These are phyloP conservation scores for Stemphylium lycopersici DNA, from an alignment of 2,329 filamentous ascomycete genomes.

Conservation along the genomic window DNA sequence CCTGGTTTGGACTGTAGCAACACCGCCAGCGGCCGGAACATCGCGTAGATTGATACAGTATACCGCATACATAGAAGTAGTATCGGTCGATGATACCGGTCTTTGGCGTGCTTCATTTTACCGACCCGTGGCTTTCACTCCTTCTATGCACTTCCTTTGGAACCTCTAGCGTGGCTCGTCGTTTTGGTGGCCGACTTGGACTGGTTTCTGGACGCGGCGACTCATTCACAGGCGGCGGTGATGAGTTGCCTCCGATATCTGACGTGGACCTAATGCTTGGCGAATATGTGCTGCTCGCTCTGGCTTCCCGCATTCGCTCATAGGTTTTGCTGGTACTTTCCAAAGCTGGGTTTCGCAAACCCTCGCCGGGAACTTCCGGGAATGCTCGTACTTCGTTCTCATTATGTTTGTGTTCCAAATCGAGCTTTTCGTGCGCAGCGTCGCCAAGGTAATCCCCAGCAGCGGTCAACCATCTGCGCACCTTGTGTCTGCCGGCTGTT, in stretches of 20 bases:
- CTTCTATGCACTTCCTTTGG: conserved; percentile 23
- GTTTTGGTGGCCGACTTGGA: conserved; percentile 15
- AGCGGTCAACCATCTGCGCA: conserved; percentile 50
- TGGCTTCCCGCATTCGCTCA: conserved; percentile 48
- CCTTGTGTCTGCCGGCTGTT: conserved; percentile 26
- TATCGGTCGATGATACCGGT: neutral
- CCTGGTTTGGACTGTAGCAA: conserved; percentile 35
- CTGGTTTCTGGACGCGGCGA: conserved; percentile 18
- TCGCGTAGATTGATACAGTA: neutral
- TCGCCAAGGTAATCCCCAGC: conserved; percentile 57
- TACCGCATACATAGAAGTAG: neutral
- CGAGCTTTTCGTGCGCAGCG: conserved; percentile 52
- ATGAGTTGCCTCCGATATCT: conserved; percentile 26
- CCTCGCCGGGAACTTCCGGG: conserved; percentile 63
- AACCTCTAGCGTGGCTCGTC: conserved; percentile 31
- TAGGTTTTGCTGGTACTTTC: conserved; percentile 51
- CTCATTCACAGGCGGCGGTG: conserved; percentile 17
- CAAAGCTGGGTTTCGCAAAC: conserved; percentile 52
- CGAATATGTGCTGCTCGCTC: conserved; percentile 48
- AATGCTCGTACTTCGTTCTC: conserved; percentile 57
- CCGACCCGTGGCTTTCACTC: conserved; percentile 14
- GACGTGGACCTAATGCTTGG: conserved; percentile 41
- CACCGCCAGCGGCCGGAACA: neutral
- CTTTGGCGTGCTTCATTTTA: neutral
- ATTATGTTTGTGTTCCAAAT: conserved; percentile 56